Percentiles rank a stretch among this genome's conserved stretches.
phyloP scores from a whole-genome alignment of 306 rosid species.

The Cyamopsis tetragonoloba region DNA sequence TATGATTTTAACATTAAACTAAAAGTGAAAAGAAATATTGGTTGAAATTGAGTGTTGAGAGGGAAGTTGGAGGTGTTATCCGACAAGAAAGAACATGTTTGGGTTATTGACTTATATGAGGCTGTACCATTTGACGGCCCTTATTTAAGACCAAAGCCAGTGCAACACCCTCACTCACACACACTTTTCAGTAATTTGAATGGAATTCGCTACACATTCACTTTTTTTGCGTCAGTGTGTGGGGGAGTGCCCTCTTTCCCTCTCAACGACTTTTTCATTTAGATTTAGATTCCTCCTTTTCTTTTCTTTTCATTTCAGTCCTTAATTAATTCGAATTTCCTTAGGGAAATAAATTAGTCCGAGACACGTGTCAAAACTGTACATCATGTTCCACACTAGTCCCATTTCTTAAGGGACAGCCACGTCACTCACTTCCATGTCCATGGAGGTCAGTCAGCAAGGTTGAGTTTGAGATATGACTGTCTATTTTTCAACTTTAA shows the following conservation, averaged over 20 bases:
- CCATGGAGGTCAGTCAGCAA: too few species aligned
- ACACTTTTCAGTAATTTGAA: too few species aligned
- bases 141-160: conserved; percentile 23
- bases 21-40: neutral
- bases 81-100: conserved; percentile 3
- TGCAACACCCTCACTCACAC: too few species aligned
- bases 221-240: neutral
- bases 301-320: neutral
- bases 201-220: too few species aligned
- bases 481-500: too few species aligned
- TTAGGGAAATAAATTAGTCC: neutral
- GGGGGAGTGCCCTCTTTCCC: conserved; percentile 22
- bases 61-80: conserved; percentile 6
- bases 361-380: conserved; percentile 26
- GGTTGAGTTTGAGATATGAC: too few species aligned
- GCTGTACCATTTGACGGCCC: conserved; percentile 29
- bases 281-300: neutral
- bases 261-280: conserved; percentile 8
- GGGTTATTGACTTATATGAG: too few species aligned
- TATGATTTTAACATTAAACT: too few species aligned
- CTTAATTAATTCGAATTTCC: too few species aligned
- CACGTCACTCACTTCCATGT: too few species aligned
- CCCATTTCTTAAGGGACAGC: too few species aligned
- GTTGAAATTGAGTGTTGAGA: neutral
- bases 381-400: too few species aligned